A percentile compares a stretch with the other conserved stretches of the same genome.
These are phyloP conservation scores for Wickerhamiella kurtzmanii DNA, from an alignment of 805 yeast species.

Conservation along the genomic window DNA sequence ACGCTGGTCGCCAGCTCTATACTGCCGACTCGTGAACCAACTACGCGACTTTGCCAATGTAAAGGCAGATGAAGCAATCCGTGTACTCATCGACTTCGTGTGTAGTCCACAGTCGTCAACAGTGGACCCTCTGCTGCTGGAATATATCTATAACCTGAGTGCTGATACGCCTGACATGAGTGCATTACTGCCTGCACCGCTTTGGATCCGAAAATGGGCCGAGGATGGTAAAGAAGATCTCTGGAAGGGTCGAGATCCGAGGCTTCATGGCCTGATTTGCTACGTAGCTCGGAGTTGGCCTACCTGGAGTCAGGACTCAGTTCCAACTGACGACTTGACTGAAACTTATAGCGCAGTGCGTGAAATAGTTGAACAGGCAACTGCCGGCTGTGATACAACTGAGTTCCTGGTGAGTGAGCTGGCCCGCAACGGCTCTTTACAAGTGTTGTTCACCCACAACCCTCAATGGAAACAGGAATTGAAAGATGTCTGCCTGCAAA, in stretches of 20 bases:
- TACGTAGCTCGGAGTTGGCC: constrained; percentile 15
- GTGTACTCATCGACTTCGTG: constrained; percentile 4
- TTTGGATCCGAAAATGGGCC: not conserved
- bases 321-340: not conserved
- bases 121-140: constrained; percentile 19
- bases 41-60: constrained; percentile 17
- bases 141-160: constrained; percentile 19
- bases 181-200: constrained; percentile 1
- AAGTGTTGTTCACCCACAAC: not conserved
- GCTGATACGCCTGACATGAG: constrained; percentile 3
- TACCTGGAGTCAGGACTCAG: constrained; percentile 3
- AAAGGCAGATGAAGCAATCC: constrained; percentile 3
- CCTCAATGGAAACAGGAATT: not conserved
- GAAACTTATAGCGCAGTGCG: not conserved
- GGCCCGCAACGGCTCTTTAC: not conserved
- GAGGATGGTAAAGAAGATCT: not conserved
- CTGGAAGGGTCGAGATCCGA: constrained; percentile 1
- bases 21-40: constrained; percentile 21
- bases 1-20: constrained; percentile 19
- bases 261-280: constrained; percentile 3
- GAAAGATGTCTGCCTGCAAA: not conserved
- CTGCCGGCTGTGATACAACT: not conserved
- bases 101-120: constrained; percentile 4
- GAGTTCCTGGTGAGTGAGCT: not conserved
- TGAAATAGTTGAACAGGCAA: not conserved